These are phyloP conservation scores for Metroxylon sagu DNA, from an alignment of 176 grass and related monocot species.

Conservation along the genomic window DNA sequence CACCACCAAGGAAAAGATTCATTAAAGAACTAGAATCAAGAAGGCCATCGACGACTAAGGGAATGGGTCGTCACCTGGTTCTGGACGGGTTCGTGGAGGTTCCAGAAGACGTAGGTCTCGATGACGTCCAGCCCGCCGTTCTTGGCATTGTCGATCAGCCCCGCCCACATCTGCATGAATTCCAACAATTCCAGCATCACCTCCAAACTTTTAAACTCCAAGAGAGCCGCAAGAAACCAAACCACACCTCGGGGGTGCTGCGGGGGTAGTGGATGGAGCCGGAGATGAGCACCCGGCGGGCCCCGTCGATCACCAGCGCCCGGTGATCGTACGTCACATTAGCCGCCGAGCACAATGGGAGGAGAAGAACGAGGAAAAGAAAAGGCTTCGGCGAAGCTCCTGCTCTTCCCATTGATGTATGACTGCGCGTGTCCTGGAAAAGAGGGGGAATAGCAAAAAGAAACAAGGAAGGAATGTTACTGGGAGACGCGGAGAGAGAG, in stretches of 20 bases:
- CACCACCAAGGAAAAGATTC: no score
- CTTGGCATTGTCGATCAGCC: constrained; percentile 91
- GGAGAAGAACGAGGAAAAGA: no score
- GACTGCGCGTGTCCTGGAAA: no score
- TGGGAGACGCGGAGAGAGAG: no score
- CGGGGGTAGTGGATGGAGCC: constrained; percentile 96
- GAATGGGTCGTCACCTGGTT: constrained; percentile 37
- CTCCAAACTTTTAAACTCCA: no score
- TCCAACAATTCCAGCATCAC: constrained; percentile 3
- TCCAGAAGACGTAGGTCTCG: constrained; percentile 95
- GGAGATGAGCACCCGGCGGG: constrained; percentile 85
- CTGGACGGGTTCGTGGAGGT: constrained; percentile 79
- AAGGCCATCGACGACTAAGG: no score
- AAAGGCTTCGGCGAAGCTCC: no score
- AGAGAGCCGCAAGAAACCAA: no score
- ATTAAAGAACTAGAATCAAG: no score
- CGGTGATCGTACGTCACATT: constrained; percentile 89
- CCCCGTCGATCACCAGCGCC: constrained; percentile 76
- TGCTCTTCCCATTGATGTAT: no score
- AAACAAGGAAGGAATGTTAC: no score
- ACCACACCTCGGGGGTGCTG: constrained; percentile 74
- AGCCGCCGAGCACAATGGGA: constrained; percentile 18
- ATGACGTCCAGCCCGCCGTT: constrained; percentile 86
- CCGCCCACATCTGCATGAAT: constrained; percentile 83
- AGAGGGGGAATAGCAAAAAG: no score